Evolutionary conservation across 192 early-diverging fungal species (phyloP).

Genomic region (Dispira simplex): DNA sequence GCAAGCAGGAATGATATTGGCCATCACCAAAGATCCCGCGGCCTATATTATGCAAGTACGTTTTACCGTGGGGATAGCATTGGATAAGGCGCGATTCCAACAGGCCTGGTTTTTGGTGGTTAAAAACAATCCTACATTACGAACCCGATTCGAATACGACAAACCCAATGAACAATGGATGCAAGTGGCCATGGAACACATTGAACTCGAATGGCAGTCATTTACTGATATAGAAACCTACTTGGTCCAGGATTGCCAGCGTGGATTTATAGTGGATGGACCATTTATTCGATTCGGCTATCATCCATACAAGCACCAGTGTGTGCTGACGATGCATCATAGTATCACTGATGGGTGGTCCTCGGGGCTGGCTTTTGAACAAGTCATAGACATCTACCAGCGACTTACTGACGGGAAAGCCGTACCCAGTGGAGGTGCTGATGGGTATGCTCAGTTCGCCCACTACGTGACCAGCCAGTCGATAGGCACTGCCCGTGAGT

Average conservation of each 20-base stretch:
- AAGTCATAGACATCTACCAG: not conserved
- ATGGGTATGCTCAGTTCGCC: not conserved
- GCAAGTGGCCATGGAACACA: not conserved
- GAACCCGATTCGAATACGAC: constrained; percentile 1
- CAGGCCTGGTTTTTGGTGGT: not conserved
- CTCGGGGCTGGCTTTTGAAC: not conserved
- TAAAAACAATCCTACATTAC: not conserved
- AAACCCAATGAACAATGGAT: not conserved
- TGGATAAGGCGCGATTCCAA: not conserved
- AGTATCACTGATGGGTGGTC: constrained; percentile 2
- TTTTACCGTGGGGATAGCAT: no score
- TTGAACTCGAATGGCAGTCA: no score
- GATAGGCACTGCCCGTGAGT: not conserved
- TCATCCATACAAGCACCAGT: no score
- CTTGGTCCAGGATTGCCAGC: no score
- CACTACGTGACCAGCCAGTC: not conserved
- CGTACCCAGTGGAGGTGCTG: not conserved
- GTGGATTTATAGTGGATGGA: no score
- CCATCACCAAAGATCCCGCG: constrained; percentile 4
- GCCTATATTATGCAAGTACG: constrained; percentile 5
- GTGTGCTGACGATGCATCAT: not conserved
- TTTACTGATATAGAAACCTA: no score
- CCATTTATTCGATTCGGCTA: no score
- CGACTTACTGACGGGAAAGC: not conserved
- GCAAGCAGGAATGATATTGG: constrained; percentile 3